Percentiles rank a stretch among this genome's conserved stretches.
These are phyloP conservation scores for Cytidiella melzeri DNA, from an alignment of 768 basidiomycete genomes.

Conservation along the genomic window DNA sequence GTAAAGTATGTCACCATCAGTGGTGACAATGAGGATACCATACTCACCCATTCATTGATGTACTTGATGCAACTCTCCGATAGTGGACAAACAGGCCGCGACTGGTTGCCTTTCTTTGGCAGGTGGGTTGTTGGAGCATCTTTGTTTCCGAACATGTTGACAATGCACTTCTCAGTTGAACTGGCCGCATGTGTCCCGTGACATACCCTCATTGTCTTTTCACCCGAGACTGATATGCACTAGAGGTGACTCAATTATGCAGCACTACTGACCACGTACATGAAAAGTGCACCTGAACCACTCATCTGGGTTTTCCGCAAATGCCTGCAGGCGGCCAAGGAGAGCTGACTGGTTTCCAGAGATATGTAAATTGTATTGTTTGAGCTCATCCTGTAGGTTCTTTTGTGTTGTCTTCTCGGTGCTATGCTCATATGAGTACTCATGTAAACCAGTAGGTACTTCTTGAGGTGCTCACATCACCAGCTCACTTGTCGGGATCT, in stretches of 20 bases:
- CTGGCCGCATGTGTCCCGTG: neutral
- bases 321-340: slow-evolving; percentile 9
- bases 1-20: no score
- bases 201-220: slow-evolving; percentile 1
- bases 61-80: neutral
- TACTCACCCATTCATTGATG: neutral
- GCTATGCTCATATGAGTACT: neutral
- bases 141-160: neutral
- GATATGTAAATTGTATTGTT: slow-evolving; percentile 6
- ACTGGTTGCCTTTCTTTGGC: neutral
- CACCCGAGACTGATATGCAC: neutral
- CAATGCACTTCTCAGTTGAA: neutral
- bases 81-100: neutral
- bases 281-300: slow-evolving; percentile 13
- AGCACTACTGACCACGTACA: neutral
- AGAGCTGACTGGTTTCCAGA: slow-evolving; percentile 7
- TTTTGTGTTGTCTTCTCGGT: slow-evolving; percentile 6
- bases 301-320: slow-evolving; percentile 9
- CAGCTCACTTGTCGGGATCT: neutral
- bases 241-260: neutral
- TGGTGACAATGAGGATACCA: no score
- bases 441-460: neutral
- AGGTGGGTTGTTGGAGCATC: neutral
- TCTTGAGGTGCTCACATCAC: neutral
- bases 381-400: slow-evolving; percentile 7